Evolutionary conservation across 1,284 basidiomycete species (phyloP), one percentile per base, ranked within the genome.

Genomic region (Cerrena zonata): DNA sequence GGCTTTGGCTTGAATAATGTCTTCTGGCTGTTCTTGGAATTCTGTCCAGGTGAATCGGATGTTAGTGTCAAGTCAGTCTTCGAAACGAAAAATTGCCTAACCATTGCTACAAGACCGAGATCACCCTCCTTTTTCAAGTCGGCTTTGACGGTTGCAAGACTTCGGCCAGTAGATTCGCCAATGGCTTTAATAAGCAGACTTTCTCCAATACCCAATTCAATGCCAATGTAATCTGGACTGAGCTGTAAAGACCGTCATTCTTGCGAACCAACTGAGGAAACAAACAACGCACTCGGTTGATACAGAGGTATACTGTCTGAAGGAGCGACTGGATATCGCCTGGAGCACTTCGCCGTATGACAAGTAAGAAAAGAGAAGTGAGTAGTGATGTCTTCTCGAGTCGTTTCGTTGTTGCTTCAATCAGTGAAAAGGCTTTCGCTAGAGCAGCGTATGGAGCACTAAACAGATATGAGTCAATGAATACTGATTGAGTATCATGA

Each of bases 161-260:
- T 91, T 50, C 96, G 79, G 10, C 96, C 96, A 0, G 94, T 97
- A 4, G 91, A 93, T 67, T 97, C 91, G 19, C 84, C 89, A 52
- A 99, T 98, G 13, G 96, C 94, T 64, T 98, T 99, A 65, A 98
- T 82, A 27, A 99, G 77, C 19, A 99, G 70, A 55, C 89, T 91
- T 68, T 99, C 96, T 25, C 96, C 96, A 53, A 99, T 95, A 26
- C 96, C 96, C 0, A 99, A 79, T 66, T 99, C 96, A 42, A 97
- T 78, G 2, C 96, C 95, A 57, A 93, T 77, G 68, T 99, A 99
- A 68, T 99, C 96, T 10, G 96, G 95, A 60, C 92, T 89, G 43
- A 99, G 69, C 88, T 96, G 63, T 34, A 41, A 39, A 43, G 50
- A 53, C 5, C 12, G 10, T 5, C 11, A 34, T 25, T 19, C 19